Base-by-base conservation (phyloP, 768 basidiomycete genomes). In the Clathrus columnatus region DNA sequence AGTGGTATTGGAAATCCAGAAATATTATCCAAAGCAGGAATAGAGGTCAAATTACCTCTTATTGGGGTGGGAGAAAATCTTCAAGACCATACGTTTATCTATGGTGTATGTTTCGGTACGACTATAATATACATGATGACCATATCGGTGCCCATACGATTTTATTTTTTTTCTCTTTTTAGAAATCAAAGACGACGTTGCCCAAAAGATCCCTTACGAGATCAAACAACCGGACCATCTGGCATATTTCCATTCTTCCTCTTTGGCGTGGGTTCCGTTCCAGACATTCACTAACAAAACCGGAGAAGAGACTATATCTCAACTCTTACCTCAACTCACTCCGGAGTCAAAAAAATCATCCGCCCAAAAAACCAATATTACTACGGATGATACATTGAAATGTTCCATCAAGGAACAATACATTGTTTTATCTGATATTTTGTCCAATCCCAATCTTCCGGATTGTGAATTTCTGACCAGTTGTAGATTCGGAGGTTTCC, bases 61-160 rank as follows among this genome's bases (percentile, higher is more conserved):
- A 85, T 85, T 1, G 84, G 83, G 17, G 88, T 93, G 0, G 88
- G 89, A 10, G 83, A 85, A 63, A 79, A 87, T 59, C 60, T 75
- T 48, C 76, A 77, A 61, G 75, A 79, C 55, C 75, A 82, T 56
- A 36, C 36, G n/a, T 36, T 14, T 36, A n/a, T 36, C 36, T n/a
- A n/a, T 36, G 11, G 36, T 36, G 36, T n/a, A 4, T 3, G 36
- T 11, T 36, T 36, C 10, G 36, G 36, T 36, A 8, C 10, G 36
- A 14, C 7, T 32, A 32, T 36, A 14, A 8, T 36, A 11, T 36
- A 36, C n/a, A 8, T 36, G 2, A 11, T 36, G 4, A 3, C n/a
- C n/a, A 36, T 36, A 4, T 36, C 36, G 10, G 7, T 32, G 16
- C n/a, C 14, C 11, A 36, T n/a, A n/a, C n/a, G n/a, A n/a, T n/a